Percentiles rank a stretch among this genome's conserved stretches.
phyloP scores from a whole-genome alignment of 495 filamentous ascomycete genomes.

The Penicillium psychrofluorescens region DNA sequence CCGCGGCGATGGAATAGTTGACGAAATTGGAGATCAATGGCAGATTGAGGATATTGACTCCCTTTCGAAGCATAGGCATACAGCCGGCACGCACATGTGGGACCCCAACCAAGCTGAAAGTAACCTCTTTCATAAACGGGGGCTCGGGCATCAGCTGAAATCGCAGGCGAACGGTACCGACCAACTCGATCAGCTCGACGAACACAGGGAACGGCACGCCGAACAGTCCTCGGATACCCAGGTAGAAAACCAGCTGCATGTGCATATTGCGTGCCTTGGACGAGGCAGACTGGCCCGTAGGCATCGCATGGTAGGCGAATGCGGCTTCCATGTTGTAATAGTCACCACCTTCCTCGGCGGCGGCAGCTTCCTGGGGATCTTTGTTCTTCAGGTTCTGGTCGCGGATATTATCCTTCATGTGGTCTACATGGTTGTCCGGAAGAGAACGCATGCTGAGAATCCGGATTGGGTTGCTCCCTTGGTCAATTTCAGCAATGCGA shows the following conservation, averaged over 20 bases:
- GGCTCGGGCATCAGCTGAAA: slow-evolving; percentile 81
- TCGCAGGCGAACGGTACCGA: slow-evolving; percentile 77
- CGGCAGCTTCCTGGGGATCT: slow-evolving; percentile 81
- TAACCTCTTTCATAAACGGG: slow-evolving; percentile 85
- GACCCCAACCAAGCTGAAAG: slow-evolving; percentile 87
- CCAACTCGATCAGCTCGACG: slow-evolving; percentile 76
- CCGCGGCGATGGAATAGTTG: slow-evolving; percentile 88
- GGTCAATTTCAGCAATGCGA: slow-evolving; percentile 90
- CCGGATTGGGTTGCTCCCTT: slow-evolving; percentile 81
- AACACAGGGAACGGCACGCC: slow-evolving; percentile 86
- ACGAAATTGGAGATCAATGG: slow-evolving; percentile 94
- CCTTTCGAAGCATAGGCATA: slow-evolving; percentile 79
- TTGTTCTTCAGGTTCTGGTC: slow-evolving; percentile 71
- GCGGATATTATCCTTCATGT: slow-evolving; percentile 71
- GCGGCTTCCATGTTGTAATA: slow-evolving; percentile 94
- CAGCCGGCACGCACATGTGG: slow-evolving; percentile 88
- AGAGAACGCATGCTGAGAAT: slow-evolving; percentile 86
- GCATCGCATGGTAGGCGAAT: slow-evolving; percentile 86
- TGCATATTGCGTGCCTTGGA: slow-evolving; percentile 91
- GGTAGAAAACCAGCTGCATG: slow-evolving; percentile 91
- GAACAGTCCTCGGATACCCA: slow-evolving; percentile 66
- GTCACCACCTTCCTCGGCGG: slow-evolving; percentile 84
- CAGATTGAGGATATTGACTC: slow-evolving; percentile 86
- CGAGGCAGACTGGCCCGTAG: slow-evolving; percentile 57
- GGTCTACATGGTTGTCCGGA: slow-evolving; percentile 70